Base-by-base conservation (phyloP, 2,329 filamentous ascomycete genomes). In the Blumeriella jaapii region DNA sequence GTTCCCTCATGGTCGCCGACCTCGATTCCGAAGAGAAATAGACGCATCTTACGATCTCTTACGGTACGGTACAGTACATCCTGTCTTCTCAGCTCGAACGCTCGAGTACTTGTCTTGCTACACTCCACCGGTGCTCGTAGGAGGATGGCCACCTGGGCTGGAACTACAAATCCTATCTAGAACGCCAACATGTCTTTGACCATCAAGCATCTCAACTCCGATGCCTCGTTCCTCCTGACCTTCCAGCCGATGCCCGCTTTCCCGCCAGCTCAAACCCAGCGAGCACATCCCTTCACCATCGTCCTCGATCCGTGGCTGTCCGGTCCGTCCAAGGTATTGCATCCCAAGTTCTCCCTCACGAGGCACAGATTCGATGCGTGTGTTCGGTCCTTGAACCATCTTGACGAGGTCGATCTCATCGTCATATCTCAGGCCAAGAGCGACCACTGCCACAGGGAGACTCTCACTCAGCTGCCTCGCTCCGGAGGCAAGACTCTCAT, bases 271-370 rank as follows among this genome's bases (percentile, higher is more conserved):
- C 48, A 36, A 16, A 40, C 15, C 33, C 53, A 33, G 17, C 59
- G 60, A 18, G 62, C 64, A 9, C 62, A 62, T 32, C 65, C 69
- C 3, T 84, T 79, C 55, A 74, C 69, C 11, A 68, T 86, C 34
- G 65, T 86, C 25, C 58, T 85, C 32, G 80, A 87, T 53, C 81
- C 82, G 3, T 84, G 78, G 74, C 64, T 83, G 19, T 62, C 64
- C 8, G 74, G 75, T 0, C 60, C 69, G 3, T 73, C 74, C 8
- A 70, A 68, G 34, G 68, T 78, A 42, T 64, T 72, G 48, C 72
- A 74, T 49, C 62, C 69, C 17, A 67, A 64, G 49, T 75, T 82
- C 55, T 75, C 74, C 13, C 67, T 65, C 24, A 68, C 74, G 2
- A 64, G 63, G 29, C 74, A 74, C 43, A 72, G 62, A 27, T 55